Conservation (phyloP, 1,284 basidiomycete genomes). For the Sporisorium sorghi region DNA sequence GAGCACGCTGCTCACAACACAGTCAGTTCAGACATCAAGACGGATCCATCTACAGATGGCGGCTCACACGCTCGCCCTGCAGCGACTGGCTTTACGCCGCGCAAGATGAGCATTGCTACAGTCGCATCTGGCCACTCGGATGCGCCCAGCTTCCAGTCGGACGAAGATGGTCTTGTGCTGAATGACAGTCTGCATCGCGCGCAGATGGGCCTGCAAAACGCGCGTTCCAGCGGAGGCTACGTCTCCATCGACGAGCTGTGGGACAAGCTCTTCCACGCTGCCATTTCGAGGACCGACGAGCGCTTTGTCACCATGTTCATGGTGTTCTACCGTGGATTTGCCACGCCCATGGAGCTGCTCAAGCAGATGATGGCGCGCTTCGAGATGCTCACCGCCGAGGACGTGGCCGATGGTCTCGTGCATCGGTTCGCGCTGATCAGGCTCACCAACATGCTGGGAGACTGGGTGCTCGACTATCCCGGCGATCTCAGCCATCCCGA, state of each 20-base stretch:
- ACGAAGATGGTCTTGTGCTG: constrained; percentile 45
- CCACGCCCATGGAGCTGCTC: constrained; percentile 58
- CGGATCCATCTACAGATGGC: background rate
- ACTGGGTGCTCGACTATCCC: constrained; percentile 65
- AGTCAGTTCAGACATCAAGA: background rate
- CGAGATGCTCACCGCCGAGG: constrained; percentile 50
- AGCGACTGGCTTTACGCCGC: constrained; percentile 8
- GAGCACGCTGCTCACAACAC: constrained; percentile 6
- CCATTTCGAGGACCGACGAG: constrained; percentile 58
- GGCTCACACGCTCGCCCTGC: constrained; percentile 1
- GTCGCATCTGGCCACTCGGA: constrained; percentile 38
- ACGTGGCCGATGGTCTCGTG: constrained; percentile 51
- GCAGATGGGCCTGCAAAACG: constrained; percentile 54
- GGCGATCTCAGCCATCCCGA: constrained; percentile 60
- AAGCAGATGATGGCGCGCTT: constrained; percentile 56
- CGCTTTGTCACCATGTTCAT: constrained; percentile 61
- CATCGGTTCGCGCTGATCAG: constrained; percentile 60
- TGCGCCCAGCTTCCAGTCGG: constrained; percentile 35
- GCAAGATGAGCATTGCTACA: constrained; percentile 60
- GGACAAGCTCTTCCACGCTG: constrained; percentile 64
- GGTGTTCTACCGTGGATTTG: constrained; percentile 65
- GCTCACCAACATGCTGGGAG: constrained; percentile 58
- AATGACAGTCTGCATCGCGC: constrained; percentile 52
- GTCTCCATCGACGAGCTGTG: constrained; percentile 63
- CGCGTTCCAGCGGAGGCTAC: constrained; percentile 58